These are phyloP conservation scores for Rubia balearica DNA, from an alignment of 305 asterid species.

Conservation along the genomic window DNA sequence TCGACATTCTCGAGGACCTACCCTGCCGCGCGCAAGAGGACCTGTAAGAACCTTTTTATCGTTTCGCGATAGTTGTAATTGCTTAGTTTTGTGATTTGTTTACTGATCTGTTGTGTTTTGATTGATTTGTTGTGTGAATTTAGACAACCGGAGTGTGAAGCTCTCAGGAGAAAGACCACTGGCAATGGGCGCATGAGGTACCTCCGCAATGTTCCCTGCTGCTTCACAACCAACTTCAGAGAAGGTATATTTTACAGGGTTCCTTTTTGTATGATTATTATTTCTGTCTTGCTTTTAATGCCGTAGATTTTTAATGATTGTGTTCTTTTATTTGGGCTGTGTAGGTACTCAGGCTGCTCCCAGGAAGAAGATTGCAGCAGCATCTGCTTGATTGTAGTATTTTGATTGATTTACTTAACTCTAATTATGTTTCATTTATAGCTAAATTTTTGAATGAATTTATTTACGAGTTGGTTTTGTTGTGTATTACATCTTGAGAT, in stretches of 20 bases:
- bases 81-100: neutral
- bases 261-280: neutral
- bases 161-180: slow-evolving; percentile 87
- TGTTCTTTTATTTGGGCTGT: neutral
- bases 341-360: slow-evolving; percentile 86
- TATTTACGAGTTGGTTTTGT: too few species aligned
- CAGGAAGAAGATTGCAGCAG: slow-evolving; percentile 73
- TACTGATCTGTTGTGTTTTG: neutral
- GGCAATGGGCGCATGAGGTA: slow-evolving; percentile 99
- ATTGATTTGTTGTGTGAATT: neutral
- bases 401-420: too few species aligned
- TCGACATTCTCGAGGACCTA: slow-evolving; percentile 49
- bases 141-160: slow-evolving; percentile 97
- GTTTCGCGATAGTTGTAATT: too few species aligned
- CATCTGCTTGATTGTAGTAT: slow-evolving; percentile 64
- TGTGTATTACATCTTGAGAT: too few species aligned
- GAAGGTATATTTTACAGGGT: slow-evolving; percentile 41
- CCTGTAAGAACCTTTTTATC: slow-evolving; percentile 37
- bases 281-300: neutral
- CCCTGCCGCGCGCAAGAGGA: slow-evolving; percentile 92
- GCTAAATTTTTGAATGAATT: too few species aligned
- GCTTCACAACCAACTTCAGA: slow-evolving; percentile 91
- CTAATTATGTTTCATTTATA: too few species aligned
- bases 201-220: slow-evolving; percentile 76
- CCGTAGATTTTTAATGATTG: neutral